phyloP scores from a whole-genome alignment of 176 grass and related monocot species.

The Musa beccarii region DNA sequence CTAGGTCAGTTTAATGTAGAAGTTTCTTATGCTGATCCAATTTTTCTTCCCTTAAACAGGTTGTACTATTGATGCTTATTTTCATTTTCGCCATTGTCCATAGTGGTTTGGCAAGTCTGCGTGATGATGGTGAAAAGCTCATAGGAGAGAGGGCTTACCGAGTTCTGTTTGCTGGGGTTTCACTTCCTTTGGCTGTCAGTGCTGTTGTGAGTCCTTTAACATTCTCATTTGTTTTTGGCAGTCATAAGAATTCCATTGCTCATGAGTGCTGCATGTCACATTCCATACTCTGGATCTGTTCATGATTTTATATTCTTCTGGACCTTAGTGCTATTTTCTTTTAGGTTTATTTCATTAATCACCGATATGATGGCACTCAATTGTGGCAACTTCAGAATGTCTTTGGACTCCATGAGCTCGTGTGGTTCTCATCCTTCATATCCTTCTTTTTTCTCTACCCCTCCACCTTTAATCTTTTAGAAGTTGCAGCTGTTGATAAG shows the following conservation, averaged over 20 bases:
- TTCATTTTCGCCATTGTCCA: conserved; percentile 74
- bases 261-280: neutral
- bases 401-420: conserved; percentile 63
- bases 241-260: too few species aligned
- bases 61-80: conserved; percentile 61
- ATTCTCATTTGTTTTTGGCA: conserved; percentile 11
- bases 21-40: neutral
- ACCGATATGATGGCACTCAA: conserved; percentile 72
- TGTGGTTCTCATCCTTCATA: conserved; percentile 74
- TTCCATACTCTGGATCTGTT: conserved; percentile 3
- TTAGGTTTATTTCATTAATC: conserved; percentile 95
- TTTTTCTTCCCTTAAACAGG: conserved; percentile 28
- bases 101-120: conserved; percentile 85
- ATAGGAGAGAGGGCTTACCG: conserved; percentile 72
- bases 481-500: conserved; percentile 94
- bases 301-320: neutral
- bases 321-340: conserved; percentile 9
- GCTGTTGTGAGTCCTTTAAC: conserved; percentile 57
- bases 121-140: conserved; percentile 72
- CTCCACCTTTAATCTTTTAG: conserved; percentile 93
- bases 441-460: conserved; percentile 88
- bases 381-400: conserved; percentile 74
- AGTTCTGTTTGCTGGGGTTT: conserved; percentile 84
- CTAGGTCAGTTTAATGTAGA: neutral
- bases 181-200: conserved; percentile 72